Base-by-base conservation (phyloP, 192 early-diverging fungal species). In the Chytriomyces confervae region DNA sequence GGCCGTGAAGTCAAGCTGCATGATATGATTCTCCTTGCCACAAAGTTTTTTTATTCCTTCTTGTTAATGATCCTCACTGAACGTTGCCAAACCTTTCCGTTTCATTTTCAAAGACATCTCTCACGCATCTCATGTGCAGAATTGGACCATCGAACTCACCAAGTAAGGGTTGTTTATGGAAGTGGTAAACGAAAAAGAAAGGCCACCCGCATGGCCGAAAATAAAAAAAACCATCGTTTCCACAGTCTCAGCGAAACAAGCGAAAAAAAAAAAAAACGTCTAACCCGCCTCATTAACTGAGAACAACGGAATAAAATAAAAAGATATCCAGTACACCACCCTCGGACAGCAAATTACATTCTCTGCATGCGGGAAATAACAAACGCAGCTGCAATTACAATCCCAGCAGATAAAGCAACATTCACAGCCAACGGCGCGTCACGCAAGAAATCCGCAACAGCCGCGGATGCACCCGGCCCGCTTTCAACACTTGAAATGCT, bases 371-470 rank as follows among this genome's bases (percentile, higher is more conserved):
- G 78, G 3, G 66, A 67, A 70, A 88, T 77, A 6, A 84, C 68
- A 67, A 80, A 79, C 18, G 78, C 79, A n/a, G 81, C 64, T 23
- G 78, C 81, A 62, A 88, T 27, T 5, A 88, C 80, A 75, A 88
- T 88, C 8, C 77, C 83, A 8, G 84, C 83, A 10, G 81, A 83
- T 24, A 88, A 76, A 57, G 84, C 86, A 18, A 88, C 84, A 81
- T 88, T 88, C n/a, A 88, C 84, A 44, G 86, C 77, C 48, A 88
- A 66, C 5, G 86, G 86, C 57, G 83, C 86, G 18, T 88, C 82
- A 63, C 72, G 69, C 63, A 88, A 60, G 50, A 83, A 82, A n/a
- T 81, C 62, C 18, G 83, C 72, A 2, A 82, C 13, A 3, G 46
- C 36, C 36, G 36, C 36, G 0, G 36, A 36, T 2, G 36, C 36